Percentiles rank a stretch among this genome's conserved stretches.
These are phyloP conservation scores for Calamus simplicifolius DNA, from an alignment of 176 grass and related monocot species.

Conservation along the genomic window DNA sequence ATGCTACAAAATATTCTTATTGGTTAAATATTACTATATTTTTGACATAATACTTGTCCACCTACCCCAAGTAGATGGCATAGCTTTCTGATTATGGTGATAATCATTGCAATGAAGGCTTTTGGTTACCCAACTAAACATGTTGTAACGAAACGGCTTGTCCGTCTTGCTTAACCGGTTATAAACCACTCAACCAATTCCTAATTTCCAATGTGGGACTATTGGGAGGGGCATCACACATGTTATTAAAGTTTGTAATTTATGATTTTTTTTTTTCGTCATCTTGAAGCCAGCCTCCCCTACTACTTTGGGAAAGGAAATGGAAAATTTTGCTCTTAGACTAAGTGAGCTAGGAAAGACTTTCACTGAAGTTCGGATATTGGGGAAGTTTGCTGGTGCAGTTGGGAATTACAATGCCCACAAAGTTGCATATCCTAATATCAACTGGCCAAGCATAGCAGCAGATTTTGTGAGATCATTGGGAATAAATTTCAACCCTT, in stretches of 20 bases:
- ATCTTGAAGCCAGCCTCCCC: conserved; percentile 80
- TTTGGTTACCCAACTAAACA: no score
- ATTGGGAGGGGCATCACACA: no score
- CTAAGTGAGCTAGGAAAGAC: conserved; percentile 49
- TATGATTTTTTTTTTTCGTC: conserved; percentile 16
- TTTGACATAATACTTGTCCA: no score
- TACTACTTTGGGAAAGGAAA: conserved; percentile 94
- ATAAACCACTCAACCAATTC: no score
- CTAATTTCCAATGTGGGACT: no score
- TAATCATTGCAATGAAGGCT: neutral
- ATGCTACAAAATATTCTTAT: no score
- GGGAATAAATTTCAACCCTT: conserved; percentile 61
- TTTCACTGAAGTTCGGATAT: conserved; percentile 50
- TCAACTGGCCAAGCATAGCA: conserved; percentile 73
- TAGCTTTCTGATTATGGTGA: neutral
- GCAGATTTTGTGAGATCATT: conserved; percentile 83
- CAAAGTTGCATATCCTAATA: conserved; percentile 70
- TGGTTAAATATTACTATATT: no score
- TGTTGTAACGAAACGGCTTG: no score
- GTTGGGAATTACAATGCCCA: conserved; percentile 98
- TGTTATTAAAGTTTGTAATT: neutral
- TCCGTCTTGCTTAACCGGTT: no score
- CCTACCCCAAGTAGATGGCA: no score
- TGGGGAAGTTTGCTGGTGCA: conserved; percentile 88
- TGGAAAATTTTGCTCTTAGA: conserved; percentile 85